Conservation (phyloP, 495 filamentous ascomycete genomes). For the Bathelium albidoporum region DNA sequence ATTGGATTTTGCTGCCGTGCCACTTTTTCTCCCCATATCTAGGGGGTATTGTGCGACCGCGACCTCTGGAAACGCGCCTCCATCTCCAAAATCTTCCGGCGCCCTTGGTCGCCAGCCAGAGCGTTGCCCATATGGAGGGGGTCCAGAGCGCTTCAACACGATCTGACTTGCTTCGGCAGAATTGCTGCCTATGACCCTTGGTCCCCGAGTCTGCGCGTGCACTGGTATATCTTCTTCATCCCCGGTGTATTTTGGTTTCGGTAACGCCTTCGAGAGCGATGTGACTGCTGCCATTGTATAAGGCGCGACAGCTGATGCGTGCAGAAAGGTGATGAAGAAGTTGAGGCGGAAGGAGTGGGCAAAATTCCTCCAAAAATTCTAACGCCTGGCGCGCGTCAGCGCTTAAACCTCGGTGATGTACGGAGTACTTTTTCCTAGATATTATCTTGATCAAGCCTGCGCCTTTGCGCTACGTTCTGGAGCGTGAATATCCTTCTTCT, state of each 20-base stretch:
- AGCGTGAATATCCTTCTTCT: too few species aligned
- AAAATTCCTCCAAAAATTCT: not conserved
- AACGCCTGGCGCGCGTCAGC: not conserved
- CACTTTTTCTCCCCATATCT: slow-evolving; percentile 75
- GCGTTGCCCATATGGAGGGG: slow-evolving; percentile 77
- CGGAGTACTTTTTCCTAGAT: not conserved
- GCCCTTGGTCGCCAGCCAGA: slow-evolving; percentile 77
- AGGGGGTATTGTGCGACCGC: slow-evolving; percentile 90
- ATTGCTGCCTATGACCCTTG: slow-evolving; percentile 65
- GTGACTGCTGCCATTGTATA: slow-evolving; percentile 32
- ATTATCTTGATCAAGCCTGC: not conserved
- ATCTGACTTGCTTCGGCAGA: slow-evolving; percentile 78
- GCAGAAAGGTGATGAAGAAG: not conserved
- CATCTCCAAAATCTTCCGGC: slow-evolving; percentile 88
- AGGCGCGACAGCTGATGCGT: not conserved
- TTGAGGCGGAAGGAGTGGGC: not conserved
- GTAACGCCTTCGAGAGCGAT: slow-evolving; percentile 71
- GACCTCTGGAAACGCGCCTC: slow-evolving; percentile 92
- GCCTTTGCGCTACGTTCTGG: not conserved
- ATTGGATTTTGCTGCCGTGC: slow-evolving; percentile 58
- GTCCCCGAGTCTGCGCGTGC: slow-evolving; percentile 63
- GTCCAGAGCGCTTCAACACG: slow-evolving; percentile 74
- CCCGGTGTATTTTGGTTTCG: slow-evolving; percentile 79
- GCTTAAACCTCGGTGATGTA: not conserved
- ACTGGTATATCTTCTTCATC: slow-evolving; percentile 71